Evolutionary conservation across 192 early-diverging fungal genomes (phyloP), one percentile per base, ranked within the genome.

Genomic region (Coemansia asiatica): DNA sequence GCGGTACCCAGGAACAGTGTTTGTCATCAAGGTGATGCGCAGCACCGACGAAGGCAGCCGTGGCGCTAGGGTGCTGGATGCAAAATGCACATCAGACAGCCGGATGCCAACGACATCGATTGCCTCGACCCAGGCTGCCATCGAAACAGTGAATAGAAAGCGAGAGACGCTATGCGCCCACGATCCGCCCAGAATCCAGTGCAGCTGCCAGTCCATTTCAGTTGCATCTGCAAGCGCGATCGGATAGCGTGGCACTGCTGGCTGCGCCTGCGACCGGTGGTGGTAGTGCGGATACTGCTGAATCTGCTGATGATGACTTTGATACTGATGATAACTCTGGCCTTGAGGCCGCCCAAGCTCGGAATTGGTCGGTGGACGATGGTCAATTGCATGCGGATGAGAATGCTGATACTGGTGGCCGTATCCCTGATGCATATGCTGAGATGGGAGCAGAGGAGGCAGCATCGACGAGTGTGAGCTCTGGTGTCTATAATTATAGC

Each of bases 161-260:
- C 79, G 79, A n/a, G 79, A 66, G 2, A 71, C 56, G 16, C 22
- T 53, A 2, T 70, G 31, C 7, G 60, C 48, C 79, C 79, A 81
- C 15, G 53, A 36, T 28, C 57, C 48, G 23, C 48, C 49, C 28
- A 69, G 67, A 4, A 72, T 22, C 79, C 79, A 81, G 25, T 44
- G 56, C 6, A 81, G 67, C 61, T 81, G 79, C 74, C 79, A 81
- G n/a, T 44, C 50, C 29, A 73, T 63, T 59, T 81, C 79, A n/a
- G 61, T 44, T 10, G 64, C 33, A 23, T 81, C 79, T 8, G 63
- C 16, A 13, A 81, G 36, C n/a, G 67, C 69, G 19, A 47, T 57
- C 2, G 70, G 67, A n/a, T 56, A 66, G 12, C 50, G 56, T 36
- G 55, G 60, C 16, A 13, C 40, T 7, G 40, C 12, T 44, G 40